Conservation (phyloP, 306 rosid genomes). For the Ammopiptanthus mongolicus region DNA sequence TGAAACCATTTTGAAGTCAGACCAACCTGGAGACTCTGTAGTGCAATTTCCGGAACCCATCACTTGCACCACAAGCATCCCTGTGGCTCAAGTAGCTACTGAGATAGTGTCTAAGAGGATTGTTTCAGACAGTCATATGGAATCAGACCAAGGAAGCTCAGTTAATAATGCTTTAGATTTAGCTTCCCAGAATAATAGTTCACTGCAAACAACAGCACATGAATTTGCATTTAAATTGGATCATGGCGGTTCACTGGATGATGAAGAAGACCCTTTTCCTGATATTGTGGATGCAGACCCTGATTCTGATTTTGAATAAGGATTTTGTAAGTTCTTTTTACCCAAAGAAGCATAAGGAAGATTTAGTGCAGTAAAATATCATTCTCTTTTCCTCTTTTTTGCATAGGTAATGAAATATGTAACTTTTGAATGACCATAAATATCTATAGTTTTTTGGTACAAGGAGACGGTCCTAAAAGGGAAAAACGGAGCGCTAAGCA, state of each 20-base stretch:
- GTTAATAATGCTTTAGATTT: not conserved
- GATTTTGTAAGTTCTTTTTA: not conserved
- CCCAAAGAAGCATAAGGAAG: conserved; percentile 4
- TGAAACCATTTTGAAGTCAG: conserved; percentile 22
- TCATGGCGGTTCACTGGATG: conserved; percentile 15
- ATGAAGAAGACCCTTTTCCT: conserved; percentile 48
- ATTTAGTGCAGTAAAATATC: not conserved
- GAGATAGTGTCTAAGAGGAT: conserved; percentile 16
- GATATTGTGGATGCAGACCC: conserved; percentile 68
- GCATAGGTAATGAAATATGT: conserved; percentile 1
- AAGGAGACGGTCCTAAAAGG: too few relatives aligned
- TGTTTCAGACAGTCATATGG: conserved; percentile 22
- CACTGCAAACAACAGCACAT: conserved; percentile 12
- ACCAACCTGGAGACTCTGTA: conserved; percentile 16
- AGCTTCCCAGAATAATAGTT: conserved; percentile 11
- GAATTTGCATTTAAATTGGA: conserved; percentile 18
- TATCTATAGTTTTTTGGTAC: not conserved
- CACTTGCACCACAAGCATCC: conserved; percentile 4
- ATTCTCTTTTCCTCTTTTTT: not conserved
- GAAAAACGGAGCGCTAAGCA: not conserved
- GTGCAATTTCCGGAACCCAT: conserved; percentile 26
- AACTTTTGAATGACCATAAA: conserved; percentile 1
- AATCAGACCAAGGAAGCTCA: conserved; percentile 16
- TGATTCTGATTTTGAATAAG: conserved; percentile 54
- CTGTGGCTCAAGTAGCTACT: conserved; percentile 15